A percentile compares a stretch with the other conserved stretches of the same genome.
These are phyloP conservation scores for Fusarium xylarioides DNA, from an alignment of 2,329 filamentous ascomycete species.

Conservation along the genomic window DNA sequence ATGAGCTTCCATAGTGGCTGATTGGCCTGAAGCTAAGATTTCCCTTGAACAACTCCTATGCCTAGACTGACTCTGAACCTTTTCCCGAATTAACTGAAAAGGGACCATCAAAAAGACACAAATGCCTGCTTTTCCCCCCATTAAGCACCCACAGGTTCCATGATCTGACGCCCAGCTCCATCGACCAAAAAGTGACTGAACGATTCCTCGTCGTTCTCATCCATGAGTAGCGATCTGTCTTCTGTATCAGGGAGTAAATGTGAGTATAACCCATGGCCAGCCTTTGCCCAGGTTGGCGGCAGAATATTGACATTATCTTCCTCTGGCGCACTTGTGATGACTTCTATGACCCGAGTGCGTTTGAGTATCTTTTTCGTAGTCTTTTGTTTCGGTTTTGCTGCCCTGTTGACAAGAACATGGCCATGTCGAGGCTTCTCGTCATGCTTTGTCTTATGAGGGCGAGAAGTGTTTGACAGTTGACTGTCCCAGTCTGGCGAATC, in stretches of 20 bases:
- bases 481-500: conserved; percentile 53
- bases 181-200: conserved; percentile 57
- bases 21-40: neutral
- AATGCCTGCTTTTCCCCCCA: neutral
- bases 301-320: conserved; percentile 46
- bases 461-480: conserved; percentile 24
- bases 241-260: conserved; percentile 50
- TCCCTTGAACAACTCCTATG: conserved; percentile 13
- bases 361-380: conserved; percentile 48
- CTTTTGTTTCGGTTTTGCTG: conserved; percentile 44
- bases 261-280: conserved; percentile 53
- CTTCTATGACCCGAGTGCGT: conserved; percentile 40
- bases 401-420: conserved; percentile 41
- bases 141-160: conserved; percentile 44
- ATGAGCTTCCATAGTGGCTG: neutral
- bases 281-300: conserved; percentile 53
- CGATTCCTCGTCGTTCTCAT: conserved; percentile 53
- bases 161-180: conserved; percentile 48
- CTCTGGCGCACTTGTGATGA: conserved; percentile 41
- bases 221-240: conserved; percentile 49
- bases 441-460: conserved; percentile 21
- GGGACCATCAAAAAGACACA: neutral
- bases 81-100: neutral
- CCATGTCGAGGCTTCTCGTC: conserved; percentile 44
- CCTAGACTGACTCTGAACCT: neutral